Conservation (phyloP, 371 early-diverging fungal genomes). For the Mucor saturninus region DNA sequence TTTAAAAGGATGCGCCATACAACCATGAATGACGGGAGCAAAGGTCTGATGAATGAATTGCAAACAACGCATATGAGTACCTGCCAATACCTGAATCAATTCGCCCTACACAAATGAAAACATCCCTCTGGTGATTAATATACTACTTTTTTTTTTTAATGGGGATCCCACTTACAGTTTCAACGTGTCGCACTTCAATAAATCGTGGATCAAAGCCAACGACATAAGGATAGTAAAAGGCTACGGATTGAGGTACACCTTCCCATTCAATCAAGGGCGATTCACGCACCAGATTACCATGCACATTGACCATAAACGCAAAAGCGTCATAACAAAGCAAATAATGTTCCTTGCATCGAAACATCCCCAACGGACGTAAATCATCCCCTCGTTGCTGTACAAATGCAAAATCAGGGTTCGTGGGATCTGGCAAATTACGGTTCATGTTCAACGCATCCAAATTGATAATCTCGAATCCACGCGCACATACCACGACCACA, state of each 20-base stretch:
- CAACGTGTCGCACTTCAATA: conserved; percentile 87
- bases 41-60: conserved; percentile 37
- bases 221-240: conserved; percentile 83
- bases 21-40: conserved; percentile 52
- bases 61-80: conserved; percentile 47
- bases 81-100: conserved; percentile 51
- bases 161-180: conserved; percentile 60
- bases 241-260: conserved; percentile 62
- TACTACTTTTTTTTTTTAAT: neutral
- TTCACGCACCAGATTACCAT: conserved; percentile 30
- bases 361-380: conserved; percentile 80
- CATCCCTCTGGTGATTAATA: neutral
- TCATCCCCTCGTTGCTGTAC: conserved; percentile 36
- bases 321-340: conserved; percentile 92
- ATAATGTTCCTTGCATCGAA: conserved; percentile 79
- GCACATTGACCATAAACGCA: conserved; percentile 87
- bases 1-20: conserved; percentile 54
- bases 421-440: conserved; percentile 46
- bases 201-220: conserved; percentile 90
- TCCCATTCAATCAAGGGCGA: conserved; percentile 53
- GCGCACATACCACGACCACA: conserved; percentile 77
- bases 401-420: conserved; percentile 46
- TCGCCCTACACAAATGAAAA: conserved; percentile 38
- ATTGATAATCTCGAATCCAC: conserved; percentile 87
- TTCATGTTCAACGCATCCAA: conserved; percentile 75